Percentiles rank a stretch among this genome's conserved stretches.
Conservation (phyloP, 2,329 filamentous ascomycete genomes). For the Phialophora tarda region DNA sequence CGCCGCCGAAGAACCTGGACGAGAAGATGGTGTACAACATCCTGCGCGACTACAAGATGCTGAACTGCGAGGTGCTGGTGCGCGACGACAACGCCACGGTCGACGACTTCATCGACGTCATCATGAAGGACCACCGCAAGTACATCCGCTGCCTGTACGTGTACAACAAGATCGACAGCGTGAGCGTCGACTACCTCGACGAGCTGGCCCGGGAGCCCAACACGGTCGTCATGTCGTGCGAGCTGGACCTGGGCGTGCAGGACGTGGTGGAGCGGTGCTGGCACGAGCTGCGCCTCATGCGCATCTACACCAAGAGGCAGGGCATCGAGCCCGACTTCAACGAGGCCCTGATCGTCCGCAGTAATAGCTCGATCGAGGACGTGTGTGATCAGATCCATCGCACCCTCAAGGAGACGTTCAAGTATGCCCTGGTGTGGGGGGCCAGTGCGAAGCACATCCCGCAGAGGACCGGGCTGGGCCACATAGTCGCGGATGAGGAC, state of each 20-base stretch:
- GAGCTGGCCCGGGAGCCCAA: constrained; percentile 88
- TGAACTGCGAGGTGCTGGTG: constrained; percentile 95
- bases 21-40: constrained; percentile 99
- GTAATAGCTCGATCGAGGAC: constrained; percentile 88
- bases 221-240: constrained; percentile 96
- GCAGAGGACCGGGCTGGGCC: constrained; percentile 85
- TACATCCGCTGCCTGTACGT: constrained; percentile 96
- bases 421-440: constrained; percentile 97
- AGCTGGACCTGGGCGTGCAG: constrained; percentile 88
- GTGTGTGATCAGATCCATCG: constrained; percentile 96
- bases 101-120: constrained; percentile 98
- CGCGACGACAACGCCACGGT: constrained; percentile 95
- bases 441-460: constrained; percentile 94
- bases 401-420: constrained; percentile 96
- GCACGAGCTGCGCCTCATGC: constrained; percentile 87
- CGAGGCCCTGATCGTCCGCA: constrained; percentile 91
- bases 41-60: constrained; percentile 95
- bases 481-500: constrained; percentile 74
- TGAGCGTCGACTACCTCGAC: constrained; percentile 92
- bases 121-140: constrained; percentile 98
- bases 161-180: constrained; percentile 99
- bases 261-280: constrained; percentile 96
- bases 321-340: constrained; percentile 85
- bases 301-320: constrained; percentile 96
- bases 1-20: constrained; percentile 86